phyloP scores from a whole-genome alignment of 2,329 filamentous ascomycete species.

The Dactylellina sp. region DNA sequence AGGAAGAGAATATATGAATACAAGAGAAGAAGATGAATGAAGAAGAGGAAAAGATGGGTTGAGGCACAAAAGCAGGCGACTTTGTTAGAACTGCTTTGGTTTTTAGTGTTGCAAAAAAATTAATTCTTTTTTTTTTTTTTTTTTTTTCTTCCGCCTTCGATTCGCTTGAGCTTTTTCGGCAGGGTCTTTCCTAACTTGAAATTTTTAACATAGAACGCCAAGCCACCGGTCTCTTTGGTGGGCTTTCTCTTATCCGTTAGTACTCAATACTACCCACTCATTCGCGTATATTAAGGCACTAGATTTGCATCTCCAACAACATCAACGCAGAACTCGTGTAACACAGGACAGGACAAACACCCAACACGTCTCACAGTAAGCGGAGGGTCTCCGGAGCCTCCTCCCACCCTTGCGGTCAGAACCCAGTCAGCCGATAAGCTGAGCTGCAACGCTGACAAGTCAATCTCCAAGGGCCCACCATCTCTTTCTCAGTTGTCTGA shows the following conservation, averaged over 20 bases:
- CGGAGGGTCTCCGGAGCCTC: too few species aligned
- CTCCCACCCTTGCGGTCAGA: too few species aligned
- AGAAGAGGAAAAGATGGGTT: slow-evolving; percentile 54
- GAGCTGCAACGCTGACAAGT: too few species aligned
- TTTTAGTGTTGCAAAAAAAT: slow-evolving; percentile 57
- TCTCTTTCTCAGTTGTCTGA: too few species aligned
- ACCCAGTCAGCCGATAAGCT: background rate
- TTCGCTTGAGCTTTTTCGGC: slow-evolving; percentile 44
- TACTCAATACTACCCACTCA: background rate
- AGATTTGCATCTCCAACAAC: slow-evolving; percentile 11
- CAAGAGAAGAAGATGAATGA: slow-evolving; percentile 51
- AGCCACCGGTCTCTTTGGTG: slow-evolving; percentile 29
- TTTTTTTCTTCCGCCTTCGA: slow-evolving; percentile 57
- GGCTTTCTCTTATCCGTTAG: slow-evolving; percentile 13
- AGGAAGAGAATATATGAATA: slow-evolving; percentile 60
- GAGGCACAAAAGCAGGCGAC: slow-evolving; percentile 56
- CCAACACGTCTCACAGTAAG: background rate
- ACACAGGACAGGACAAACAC: background rate
- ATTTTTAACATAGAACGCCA: slow-evolving; percentile 43
- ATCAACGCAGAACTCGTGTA: slow-evolving; percentile 35
- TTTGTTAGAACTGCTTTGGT: slow-evolving; percentile 32
- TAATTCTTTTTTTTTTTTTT: slow-evolving; percentile 56
- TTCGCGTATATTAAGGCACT: slow-evolving; percentile 18
- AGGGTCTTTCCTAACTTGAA: slow-evolving; percentile 51
- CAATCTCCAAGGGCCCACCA: too few species aligned